Evolutionary conservation across 345 rosid genomes (phyloP).

Genomic region (Euphorbia pulcherrima): DNA sequence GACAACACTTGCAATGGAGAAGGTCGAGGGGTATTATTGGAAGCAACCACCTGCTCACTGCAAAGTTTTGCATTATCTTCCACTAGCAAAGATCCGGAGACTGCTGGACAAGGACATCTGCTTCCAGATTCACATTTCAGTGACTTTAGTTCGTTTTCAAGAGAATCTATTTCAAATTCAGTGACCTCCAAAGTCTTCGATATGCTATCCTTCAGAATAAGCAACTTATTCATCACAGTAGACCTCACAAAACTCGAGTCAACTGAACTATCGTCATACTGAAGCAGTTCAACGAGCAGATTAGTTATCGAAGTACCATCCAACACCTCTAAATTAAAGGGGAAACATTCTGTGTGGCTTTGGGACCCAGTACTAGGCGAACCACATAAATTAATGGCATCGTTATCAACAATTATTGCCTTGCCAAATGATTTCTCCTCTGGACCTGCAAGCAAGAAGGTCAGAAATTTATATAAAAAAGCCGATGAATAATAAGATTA

Average conservation of each 20-base stretch:
- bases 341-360: slow-evolving; percentile 41
- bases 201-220: slow-evolving; percentile 55
- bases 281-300: slow-evolving; percentile 64
- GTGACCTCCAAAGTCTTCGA: slow-evolving; percentile 68
- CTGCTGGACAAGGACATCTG: slow-evolving; percentile 22
- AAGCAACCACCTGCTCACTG: slow-evolving; percentile 30
- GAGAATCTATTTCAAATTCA: slow-evolving; percentile 82
- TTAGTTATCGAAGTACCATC: slow-evolving; percentile 46
- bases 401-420: slow-evolving; percentile 42
- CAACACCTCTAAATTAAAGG: slow-evolving; percentile 68
- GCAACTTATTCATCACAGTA: slow-evolving; percentile 56
- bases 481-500: too few species aligned
- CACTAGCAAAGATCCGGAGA: slow-evolving; percentile 33
- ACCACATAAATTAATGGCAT: slow-evolving; percentile 49
- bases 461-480: not conserved
- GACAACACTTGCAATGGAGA: slow-evolving; percentile 44
- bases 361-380: slow-evolving; percentile 64
- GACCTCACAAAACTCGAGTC: slow-evolving; percentile 57
- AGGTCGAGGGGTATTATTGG: slow-evolving; percentile 31
- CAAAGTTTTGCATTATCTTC: slow-evolving; percentile 26
- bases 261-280: slow-evolving; percentile 47
- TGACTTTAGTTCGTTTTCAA: slow-evolving; percentile 65
- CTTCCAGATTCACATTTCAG: slow-evolving; percentile 43
- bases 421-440: slow-evolving; percentile 62
- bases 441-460: slow-evolving; percentile 43